Percentiles rank a stretch among this genome's conserved stretches.
phyloP scores from a whole-genome alignment of 2,329 filamentous ascomycete species.

The Sclerotinia sclerotiorum region DNA sequence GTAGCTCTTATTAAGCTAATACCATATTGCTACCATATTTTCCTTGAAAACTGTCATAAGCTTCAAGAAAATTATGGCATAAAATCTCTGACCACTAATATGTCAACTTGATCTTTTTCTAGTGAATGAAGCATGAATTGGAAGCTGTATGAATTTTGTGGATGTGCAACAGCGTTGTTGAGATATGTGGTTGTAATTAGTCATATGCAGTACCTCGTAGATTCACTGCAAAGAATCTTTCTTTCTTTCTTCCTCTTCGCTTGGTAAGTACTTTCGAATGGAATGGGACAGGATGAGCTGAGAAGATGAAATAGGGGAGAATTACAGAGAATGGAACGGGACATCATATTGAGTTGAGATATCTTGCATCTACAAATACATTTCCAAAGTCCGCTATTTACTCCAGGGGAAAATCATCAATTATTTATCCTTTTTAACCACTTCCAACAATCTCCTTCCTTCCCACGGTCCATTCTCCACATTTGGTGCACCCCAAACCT shows the following conservation, averaged over 20 bases:
- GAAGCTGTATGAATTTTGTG: not conserved
- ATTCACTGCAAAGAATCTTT: too few relatives aligned
- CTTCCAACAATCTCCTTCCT: slow-evolving; percentile 20
- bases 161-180: too few relatives aligned
- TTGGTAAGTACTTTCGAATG: too few relatives aligned
- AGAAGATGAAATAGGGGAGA: not conserved
- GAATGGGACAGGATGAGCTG: too few relatives aligned
- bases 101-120: too few relatives aligned
- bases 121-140: not conserved
- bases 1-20: too few relatives aligned
- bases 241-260: too few relatives aligned
- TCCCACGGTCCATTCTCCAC: not conserved
- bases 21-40: not conserved
- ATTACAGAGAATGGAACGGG: too few relatives aligned
- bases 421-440: not conserved
- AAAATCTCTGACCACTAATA: not conserved
- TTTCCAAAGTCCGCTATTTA: too few relatives aligned
- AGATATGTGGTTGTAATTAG: too few relatives aligned
- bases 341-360: not conserved
- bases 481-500: not conserved
- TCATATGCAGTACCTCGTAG: too few relatives aligned
- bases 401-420: too few relatives aligned
- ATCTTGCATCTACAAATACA: not conserved
- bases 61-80: not conserved
- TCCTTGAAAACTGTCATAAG: not conserved